Percentiles rank a stretch among this genome's conserved stretches.
Conservation (phyloP, 179 eudicot species). For the Vitellaria paradoxa region DNA sequence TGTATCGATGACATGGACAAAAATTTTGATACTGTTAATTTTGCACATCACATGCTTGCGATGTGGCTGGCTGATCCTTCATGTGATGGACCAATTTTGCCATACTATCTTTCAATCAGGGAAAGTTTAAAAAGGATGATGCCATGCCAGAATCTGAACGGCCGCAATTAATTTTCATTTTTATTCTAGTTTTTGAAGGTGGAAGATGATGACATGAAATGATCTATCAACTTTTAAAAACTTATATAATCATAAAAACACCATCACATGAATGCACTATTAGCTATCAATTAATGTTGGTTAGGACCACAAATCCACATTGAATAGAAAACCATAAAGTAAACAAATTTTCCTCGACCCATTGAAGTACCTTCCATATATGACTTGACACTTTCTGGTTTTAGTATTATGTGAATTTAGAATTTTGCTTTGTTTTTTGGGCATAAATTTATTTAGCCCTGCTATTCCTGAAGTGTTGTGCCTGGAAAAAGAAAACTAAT, state of each 20-base stretch:
- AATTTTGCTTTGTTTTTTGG: too few relatives aligned
- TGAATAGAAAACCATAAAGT: background rate
- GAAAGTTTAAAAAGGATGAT: background rate
- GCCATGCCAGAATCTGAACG: background rate
- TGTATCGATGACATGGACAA: too few relatives aligned
- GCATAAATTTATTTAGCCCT: too few relatives aligned
- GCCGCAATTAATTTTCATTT: background rate
- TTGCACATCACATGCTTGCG: background rate
- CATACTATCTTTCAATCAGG: background rate
- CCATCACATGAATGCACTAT: conserved; percentile 8
- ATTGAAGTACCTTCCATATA: too few relatives aligned
- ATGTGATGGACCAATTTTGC: conserved; percentile 7
- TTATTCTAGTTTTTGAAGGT: background rate
- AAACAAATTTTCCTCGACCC: too few relatives aligned
- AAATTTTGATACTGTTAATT: too few relatives aligned
- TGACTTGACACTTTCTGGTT: too few relatives aligned
- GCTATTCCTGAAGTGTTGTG: too few relatives aligned
- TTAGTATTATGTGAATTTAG: too few relatives aligned
- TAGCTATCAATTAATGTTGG: background rate
- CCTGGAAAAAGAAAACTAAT: too few relatives aligned
- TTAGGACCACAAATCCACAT: conserved; percentile 15
- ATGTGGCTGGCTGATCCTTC: background rate
- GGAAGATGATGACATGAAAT: background rate
- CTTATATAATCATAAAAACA: background rate
- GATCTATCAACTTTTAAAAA: background rate